Evolutionary conservation across 1,139 yeast species (phyloP).

Genomic region (Pichia sp.): DNA sequence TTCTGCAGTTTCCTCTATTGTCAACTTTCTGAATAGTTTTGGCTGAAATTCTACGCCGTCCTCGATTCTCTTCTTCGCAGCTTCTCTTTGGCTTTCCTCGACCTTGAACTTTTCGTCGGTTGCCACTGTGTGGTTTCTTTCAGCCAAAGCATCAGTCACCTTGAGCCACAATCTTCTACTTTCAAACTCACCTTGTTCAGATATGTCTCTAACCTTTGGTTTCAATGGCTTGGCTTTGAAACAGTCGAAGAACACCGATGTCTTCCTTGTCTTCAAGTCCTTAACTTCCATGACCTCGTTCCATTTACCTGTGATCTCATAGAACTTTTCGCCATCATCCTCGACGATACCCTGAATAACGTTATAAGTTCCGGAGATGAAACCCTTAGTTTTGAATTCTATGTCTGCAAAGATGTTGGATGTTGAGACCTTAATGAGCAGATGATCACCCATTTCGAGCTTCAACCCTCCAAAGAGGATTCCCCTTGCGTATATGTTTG

Average conservation of each 20-base stretch:
- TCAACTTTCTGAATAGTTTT: conserved; percentile 54
- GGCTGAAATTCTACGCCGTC: conserved; percentile 82
- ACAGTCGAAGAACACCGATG: conserved; percentile 61
- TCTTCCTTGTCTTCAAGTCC: conserved; percentile 34
- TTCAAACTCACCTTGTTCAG: conserved; percentile 76
- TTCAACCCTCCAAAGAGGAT: conserved; percentile 85
- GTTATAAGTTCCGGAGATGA: conserved; percentile 87
- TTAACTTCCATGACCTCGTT: conserved; percentile 77
- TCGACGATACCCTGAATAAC: conserved; percentile 75
- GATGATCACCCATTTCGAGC: conserved; percentile 89
- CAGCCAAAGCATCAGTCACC: conserved; percentile 72
- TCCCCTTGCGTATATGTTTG: conserved; percentile 94
- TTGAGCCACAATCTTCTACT: conserved; percentile 79
- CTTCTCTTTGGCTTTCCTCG: conserved; percentile 75
- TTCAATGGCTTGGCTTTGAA: conserved; percentile 44
- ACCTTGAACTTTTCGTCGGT: conserved; percentile 83
- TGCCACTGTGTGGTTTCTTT: conserved; percentile 74
- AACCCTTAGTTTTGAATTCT: conserved; percentile 93
- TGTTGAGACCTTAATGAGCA: conserved; percentile 63
- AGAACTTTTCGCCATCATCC: conserved; percentile 53
- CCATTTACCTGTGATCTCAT: conserved; percentile 86
- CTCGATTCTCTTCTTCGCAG: conserved; percentile 69
- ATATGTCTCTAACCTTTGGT: conserved; percentile 73
- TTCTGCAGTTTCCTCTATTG: conserved; percentile 35
- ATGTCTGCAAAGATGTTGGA: conserved; percentile 69